Evolutionary conservation across 345 rosid genomes (phyloP).

Genomic region (Microthlaspi erraticum): DNA sequence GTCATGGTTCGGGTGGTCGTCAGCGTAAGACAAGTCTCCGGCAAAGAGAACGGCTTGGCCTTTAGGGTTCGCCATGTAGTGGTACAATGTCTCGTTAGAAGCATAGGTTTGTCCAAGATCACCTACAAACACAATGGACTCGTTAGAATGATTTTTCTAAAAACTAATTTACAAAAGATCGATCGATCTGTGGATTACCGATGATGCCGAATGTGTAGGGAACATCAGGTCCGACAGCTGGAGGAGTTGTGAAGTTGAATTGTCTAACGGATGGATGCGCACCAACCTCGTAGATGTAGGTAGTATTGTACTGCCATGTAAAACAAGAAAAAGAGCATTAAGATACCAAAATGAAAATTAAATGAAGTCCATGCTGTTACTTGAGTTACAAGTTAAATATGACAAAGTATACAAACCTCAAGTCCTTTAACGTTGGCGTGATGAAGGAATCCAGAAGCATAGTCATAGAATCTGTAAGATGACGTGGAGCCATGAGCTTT

Average conservation of each 20-base stretch:
- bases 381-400: slow-evolving; percentile 2
- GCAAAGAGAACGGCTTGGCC: slow-evolving; percentile 54
- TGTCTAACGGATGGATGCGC: slow-evolving; percentile 43
- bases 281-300: slow-evolving; percentile 63
- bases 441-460: slow-evolving; percentile 58
- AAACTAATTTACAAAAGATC: neutral
- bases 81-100: slow-evolving; percentile 55
- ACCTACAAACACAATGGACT: slow-evolving; percentile 42
- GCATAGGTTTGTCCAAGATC: slow-evolving; percentile 63
- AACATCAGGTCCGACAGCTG: slow-evolving; percentile 64
- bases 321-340: slow-evolving; percentile 1
- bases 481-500: slow-evolving; percentile 35
- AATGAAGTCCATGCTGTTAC: slow-evolving; percentile 1
- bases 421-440: slow-evolving; percentile 50
- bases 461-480: slow-evolving; percentile 49
- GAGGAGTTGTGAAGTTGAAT: slow-evolving; percentile 63
- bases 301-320: slow-evolving; percentile 50
- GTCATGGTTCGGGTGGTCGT: slow-evolving; percentile 50
- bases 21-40: slow-evolving; percentile 60
- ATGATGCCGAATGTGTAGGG: slow-evolving; percentile 75
- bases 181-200: slow-evolving; percentile 43
- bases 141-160: neutral
- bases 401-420: slow-evolving; percentile 44
- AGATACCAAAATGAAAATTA: neutral
- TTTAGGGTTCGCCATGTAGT: slow-evolving; percentile 53